These are phyloP conservation scores for Wickerhamiella bombiphila DNA, from an alignment of 805 yeast genomes.

Conservation along the genomic window DNA sequence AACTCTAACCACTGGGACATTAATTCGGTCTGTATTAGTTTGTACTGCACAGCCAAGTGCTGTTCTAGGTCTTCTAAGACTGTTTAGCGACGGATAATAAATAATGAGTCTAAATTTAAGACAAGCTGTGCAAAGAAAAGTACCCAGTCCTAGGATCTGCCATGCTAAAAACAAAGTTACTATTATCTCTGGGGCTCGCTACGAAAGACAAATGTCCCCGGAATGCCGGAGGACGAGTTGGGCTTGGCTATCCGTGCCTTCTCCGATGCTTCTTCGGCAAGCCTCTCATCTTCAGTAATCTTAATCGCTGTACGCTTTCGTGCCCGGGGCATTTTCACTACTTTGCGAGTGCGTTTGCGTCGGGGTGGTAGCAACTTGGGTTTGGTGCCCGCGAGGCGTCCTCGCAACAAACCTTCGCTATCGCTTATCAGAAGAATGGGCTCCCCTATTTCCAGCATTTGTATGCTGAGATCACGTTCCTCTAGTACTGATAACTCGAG, in stretches of 20 bases:
- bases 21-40: too few species aligned
- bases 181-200: too few species aligned
- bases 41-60: too few species aligned
- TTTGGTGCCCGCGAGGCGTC: not conserved
- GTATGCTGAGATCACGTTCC: slow-evolving; percentile 2
- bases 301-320: not conserved
- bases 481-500: slow-evolving; percentile 3
- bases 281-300: not conserved
- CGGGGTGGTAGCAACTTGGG: slow-evolving; percentile 1
- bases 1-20: too few species aligned
- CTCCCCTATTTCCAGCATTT: slow-evolving; percentile 2
- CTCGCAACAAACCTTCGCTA: slow-evolving; percentile 2
- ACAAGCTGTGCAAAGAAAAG: too few species aligned
- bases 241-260: not conserved
- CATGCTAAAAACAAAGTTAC: too few species aligned
- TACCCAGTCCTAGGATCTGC: too few species aligned
- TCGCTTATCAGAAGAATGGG: slow-evolving; percentile 5
- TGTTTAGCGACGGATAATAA: too few species aligned
- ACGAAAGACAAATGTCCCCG: slow-evolving; percentile 1
- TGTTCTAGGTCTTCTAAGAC: too few species aligned
- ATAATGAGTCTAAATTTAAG: too few species aligned
- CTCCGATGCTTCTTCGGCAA: slow-evolving; percentile 1
- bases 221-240: not conserved
- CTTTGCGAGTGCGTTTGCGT: not conserved
- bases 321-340: not conserved